Base-by-base conservation (phyloP, 306 rosid species). In the Citrullus mucosospermus region DNA sequence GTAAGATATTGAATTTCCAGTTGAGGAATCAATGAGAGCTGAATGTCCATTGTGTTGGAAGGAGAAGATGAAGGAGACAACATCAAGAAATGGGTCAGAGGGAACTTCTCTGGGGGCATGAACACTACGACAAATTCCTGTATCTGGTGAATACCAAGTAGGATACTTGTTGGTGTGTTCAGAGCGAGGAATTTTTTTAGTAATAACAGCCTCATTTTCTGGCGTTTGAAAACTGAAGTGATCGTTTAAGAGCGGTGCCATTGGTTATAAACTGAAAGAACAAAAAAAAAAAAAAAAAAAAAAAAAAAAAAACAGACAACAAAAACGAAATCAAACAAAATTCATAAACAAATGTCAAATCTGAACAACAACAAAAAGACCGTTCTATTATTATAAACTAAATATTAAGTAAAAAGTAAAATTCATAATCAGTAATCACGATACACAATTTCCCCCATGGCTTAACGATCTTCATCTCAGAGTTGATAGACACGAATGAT, bases 11-110 rank as follows among this genome's bases (percentile, higher is more conserved):
- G 93, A 84, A 79, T 7, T 81, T 79, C 91, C 96, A 80, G 93
- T 61, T 56, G 88, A 88, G 79, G 95, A 87, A 87, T 88, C 97
- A 55, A 86, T 77, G 68, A 89, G 89, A 77, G 97, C 96, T n/a
- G 85, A 83, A 80, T 66, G 88, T 76, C 93, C 97, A 85, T 77
- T 43, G 43, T 86, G 97, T 34, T 48, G 83, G 78, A 80, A 76
- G 36, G 96, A 90, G 70, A 94, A 87, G 50, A 92, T 43, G 87
- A 85, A 87, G 32, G 97, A 89, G 72, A 89, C 97, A 62, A 83
- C 71, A 53, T 92, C 98, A 41, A 88, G 86, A 87, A 89, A 87
- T 61, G 91, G 94, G 88, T 90, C 85, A 0, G 76, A 38, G 22
- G 96, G 97, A 77, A 94, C 86, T 20, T 80, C 36, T 39, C 84